Percentiles rank a stretch among this genome's conserved stretches.
Conservation (phyloP, 495 filamentous ascomycete genomes). For the Immersiella caudata region DNA sequence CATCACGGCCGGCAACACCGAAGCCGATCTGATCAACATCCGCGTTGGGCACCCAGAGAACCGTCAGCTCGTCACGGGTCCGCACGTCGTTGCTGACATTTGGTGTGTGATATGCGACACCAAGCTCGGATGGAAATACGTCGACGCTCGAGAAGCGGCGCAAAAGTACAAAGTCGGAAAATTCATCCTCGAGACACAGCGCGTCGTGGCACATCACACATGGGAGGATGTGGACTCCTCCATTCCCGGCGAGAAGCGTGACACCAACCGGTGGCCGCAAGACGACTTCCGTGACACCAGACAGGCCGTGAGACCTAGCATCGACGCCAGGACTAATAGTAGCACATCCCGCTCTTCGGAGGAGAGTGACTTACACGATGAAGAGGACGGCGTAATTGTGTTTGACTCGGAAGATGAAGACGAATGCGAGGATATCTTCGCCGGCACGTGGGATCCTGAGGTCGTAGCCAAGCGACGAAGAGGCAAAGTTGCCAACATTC, state of each 20-base stretch:
- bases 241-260: neutral
- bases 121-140: conserved; percentile 91
- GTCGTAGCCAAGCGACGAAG: conserved; percentile 66
- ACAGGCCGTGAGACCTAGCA: conserved; percentile 13
- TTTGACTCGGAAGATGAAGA: conserved; percentile 94
- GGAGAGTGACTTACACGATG: conserved; percentile 16
- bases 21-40: conserved; percentile 47
- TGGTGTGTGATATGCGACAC: conserved; percentile 57
- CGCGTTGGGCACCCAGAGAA: conserved; percentile 58
- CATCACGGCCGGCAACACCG: conserved; percentile 31
- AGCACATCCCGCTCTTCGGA: neutral
- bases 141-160: conserved; percentile 75
- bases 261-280: neutral
- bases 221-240: conserved; percentile 62
- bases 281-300: neutral
- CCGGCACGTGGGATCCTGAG: conserved; percentile 78
- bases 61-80: conserved; percentile 77
- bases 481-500: conserved; percentile 47
- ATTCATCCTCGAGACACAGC: conserved; percentile 88
- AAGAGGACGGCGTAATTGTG: conserved; percentile 51
- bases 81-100: conserved; percentile 66
- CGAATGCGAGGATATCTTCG: conserved; percentile 92
- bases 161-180: conserved; percentile 95
- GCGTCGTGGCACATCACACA: conserved; percentile 63
- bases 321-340: conserved; percentile 5